A percentile compares a stretch with the other conserved stretches of the same genome.
Evolutionary conservation across 345 rosid genomes (phyloP).

Genomic region (Dipteronia sinensis): DNA sequence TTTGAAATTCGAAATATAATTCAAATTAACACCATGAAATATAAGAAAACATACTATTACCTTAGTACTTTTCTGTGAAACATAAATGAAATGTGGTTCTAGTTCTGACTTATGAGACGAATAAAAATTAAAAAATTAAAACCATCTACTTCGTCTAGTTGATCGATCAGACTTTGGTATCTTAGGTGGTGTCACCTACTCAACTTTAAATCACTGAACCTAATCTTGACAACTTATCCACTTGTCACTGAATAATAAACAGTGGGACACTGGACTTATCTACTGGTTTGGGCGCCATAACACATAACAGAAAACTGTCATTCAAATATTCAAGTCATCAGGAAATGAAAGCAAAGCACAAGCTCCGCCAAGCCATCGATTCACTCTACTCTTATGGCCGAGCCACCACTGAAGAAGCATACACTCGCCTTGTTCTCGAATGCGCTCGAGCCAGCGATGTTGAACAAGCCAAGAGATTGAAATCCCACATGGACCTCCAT

Average conservation of each 20-base stretch:
- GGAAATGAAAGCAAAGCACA: constrained; percentile 36
- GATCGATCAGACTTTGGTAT: neutral
- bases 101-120: too few relatives aligned
- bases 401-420: constrained; percentile 34
- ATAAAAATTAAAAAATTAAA: too few relatives aligned
- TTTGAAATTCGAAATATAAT: too few relatives aligned
- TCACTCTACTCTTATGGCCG: constrained; percentile 32
- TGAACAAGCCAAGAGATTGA: constrained; percentile 47
- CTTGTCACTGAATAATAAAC: neutral
- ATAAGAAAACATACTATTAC: too few relatives aligned
- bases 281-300: neutral
- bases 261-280: too few relatives aligned
- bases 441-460: constrained; percentile 51
- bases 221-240: neutral
- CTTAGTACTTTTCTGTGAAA: too few relatives aligned
- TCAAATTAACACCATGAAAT: too few relatives aligned
- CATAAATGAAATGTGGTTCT: too few relatives aligned
- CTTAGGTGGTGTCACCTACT: neutral
- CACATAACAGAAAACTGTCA: constrained; percentile 27
- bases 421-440: constrained; percentile 50
- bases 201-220: neutral
- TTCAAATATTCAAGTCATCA: constrained; percentile 7
- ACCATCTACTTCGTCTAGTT: too few relatives aligned
- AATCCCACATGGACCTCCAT: constrained; percentile 55
- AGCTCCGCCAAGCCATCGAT: constrained; percentile 50